Evolutionary conservation across 805 yeast genomes (phyloP), one percentile per base, ranked within the genome.

Genomic region (Candida tibetensis): DNA sequence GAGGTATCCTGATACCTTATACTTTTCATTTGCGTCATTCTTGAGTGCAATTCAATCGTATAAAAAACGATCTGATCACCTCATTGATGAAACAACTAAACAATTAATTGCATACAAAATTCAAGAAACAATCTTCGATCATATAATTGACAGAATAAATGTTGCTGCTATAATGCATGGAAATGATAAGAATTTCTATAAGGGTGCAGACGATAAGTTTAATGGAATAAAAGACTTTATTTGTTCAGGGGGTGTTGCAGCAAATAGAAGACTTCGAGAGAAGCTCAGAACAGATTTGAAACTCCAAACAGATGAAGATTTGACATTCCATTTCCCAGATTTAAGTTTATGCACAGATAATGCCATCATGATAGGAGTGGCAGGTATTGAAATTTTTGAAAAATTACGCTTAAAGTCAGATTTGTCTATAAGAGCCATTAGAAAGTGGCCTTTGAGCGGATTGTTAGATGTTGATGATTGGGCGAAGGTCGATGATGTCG

Each of bases 311-410:
- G 40, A 31, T 19, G 19, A 35, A 5, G 27, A 34, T 2, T 39
- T 58, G n/a, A 48, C 55, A 1, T 77, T 81, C 32, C 76, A 77
- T 46, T 87, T 80, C 50, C 96, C 97, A 0, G 79, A 77, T 15
- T 66, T 80, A 2, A 61, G 71, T 1, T 64, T 89, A 42, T 93
- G 99, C 55, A 88, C 97, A 0, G 99, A 93, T 54, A 93, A 93
- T 58, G 95, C 97, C 0, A 77, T 88, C 2, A 93, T 93, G 99
- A 93, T 93, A 36, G 99, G 96, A 1, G 87, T 95, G 81, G 95
- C 98, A 0, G 99, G 97, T 0, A 86, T 91, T 6, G 96, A 91
- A 57, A 62, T 90, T 14, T 83, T 66, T 54, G 96, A 89, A 55
- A 48, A 56, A 13, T 72, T 74, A 4, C 56, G 62, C 14, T 29